These are phyloP conservation scores for Salicornia ramosissima DNA, from an alignment of 148 eudicot species.

Conservation along the genomic window DNA sequence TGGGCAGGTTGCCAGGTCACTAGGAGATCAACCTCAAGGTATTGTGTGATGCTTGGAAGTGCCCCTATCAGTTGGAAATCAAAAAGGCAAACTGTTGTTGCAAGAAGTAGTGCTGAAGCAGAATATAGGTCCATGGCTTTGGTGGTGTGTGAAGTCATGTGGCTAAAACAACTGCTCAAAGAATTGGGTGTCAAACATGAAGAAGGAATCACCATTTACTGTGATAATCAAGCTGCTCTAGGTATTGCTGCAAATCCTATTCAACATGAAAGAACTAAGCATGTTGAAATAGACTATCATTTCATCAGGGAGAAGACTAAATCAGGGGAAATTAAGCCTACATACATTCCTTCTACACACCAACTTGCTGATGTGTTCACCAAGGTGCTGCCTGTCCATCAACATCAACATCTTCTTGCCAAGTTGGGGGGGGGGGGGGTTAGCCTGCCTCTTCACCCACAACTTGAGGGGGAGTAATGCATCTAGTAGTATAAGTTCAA, in stretches of 20 bases:
- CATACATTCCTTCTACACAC: neutral
- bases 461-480: slow-evolving; percentile 16
- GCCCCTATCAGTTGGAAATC: neutral
- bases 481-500: too few relatives aligned
- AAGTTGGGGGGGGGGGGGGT: slow-evolving; percentile 10
- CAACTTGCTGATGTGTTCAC: slow-evolving; percentile 1
- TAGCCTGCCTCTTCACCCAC: neutral
- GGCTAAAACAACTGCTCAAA: too few relatives aligned
- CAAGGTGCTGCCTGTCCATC: neutral
- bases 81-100: too few relatives aligned
- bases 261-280: slow-evolving; percentile 4
- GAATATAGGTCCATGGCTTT: neutral
- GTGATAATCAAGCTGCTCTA: slow-evolving; percentile 5
- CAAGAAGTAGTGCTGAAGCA: neutral
- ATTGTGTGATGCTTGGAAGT: neutral
- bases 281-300: slow-evolving; percentile 1
- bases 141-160: neutral
- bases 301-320: neutral
- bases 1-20: neutral
- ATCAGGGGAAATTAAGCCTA: neutral
- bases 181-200: neutral
- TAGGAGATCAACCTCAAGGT: neutral
- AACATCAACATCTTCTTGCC: neutral
- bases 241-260: neutral
- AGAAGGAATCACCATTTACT: neutral